Conservation (phyloP, 2,329 filamentous ascomycete species). For the Knufia petricola region DNA sequence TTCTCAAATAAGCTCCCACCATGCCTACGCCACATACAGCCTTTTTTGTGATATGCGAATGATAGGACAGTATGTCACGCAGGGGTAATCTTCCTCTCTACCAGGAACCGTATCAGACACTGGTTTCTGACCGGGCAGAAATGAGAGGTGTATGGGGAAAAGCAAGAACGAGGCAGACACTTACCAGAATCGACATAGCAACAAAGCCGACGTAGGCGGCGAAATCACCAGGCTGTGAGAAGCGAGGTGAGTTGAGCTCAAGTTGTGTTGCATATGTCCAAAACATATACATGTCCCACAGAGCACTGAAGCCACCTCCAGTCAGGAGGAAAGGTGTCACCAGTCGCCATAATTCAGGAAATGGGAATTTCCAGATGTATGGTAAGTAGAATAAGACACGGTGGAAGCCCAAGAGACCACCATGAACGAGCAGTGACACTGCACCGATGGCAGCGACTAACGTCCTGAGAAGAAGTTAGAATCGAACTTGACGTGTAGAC, state of each 20-base stretch:
- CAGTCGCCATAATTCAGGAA: constrained; percentile 52
- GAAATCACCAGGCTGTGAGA: constrained; percentile 66
- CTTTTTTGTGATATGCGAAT: constrained; percentile 55
- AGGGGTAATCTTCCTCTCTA: constrained; percentile 71
- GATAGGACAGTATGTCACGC: constrained; percentile 49
- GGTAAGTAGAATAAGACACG: constrained; percentile 38
- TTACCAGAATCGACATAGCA: constrained; percentile 64
- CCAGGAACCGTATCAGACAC: constrained; percentile 76
- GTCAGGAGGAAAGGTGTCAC: constrained; percentile 52
- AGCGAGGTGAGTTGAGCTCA: constrained; percentile 62
- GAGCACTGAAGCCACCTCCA: constrained; percentile 45
- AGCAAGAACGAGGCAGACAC: constrained; percentile 33
- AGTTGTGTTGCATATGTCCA: constrained; percentile 69
- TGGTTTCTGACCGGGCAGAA: constrained; percentile 65
- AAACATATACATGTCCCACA: constrained; percentile 69
- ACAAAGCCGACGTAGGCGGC: constrained; percentile 72
- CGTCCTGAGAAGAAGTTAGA: constrained; percentile 50
- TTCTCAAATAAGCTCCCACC: constrained; percentile 69
- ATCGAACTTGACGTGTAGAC: constrained; percentile 26
- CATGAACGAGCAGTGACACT: constrained; percentile 53
- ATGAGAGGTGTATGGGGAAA: constrained; percentile 46
- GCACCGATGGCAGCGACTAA: constrained; percentile 55
- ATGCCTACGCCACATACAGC: constrained; percentile 59
- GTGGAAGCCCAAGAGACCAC: constrained; percentile 44
- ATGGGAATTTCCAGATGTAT: constrained; percentile 46